Evolutionary conservation across 352 stramenopile species (phyloP), one percentile per base, ranked within the genome.

Genomic region (Phytopythium ostracodes): DNA sequence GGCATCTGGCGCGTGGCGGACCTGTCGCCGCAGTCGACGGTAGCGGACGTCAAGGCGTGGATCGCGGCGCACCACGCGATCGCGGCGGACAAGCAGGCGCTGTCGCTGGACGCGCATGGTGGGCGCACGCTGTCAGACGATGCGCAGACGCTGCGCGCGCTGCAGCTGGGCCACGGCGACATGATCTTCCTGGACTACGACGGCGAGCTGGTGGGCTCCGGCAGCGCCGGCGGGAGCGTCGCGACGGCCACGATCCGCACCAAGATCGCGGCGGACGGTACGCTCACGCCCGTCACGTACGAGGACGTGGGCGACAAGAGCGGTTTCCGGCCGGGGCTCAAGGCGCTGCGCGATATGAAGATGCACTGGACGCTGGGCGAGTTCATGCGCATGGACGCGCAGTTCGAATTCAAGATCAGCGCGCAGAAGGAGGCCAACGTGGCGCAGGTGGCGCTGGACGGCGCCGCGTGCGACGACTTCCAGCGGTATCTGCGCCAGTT

Each of bases 281-380:
- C 81, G 47, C 75, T 96, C 55, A 90, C 82, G 35, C 85, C 86
- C 35, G 84, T 92, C 50, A 77, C 74, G 51, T 91, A 92, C 67
- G 74, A 91, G 63, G 83, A 91, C 56, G 81, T 72, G 59, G 75
- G 81, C 31, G 79, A 77, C 66, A 86, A 89, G 73, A 96, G 79
- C 64, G 91, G 73, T 43, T 99, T 99, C 75, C 87, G 97, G 24
- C 96, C 96, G 14, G 97, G 97, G 9, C 89, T 98, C 77, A 91
- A 98, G 71, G 76, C 96, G 35, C 74, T 99, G 51, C 81, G 96
- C 2, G 94, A 98, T 71, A 99, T 99, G 87, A 99, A 99, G 79
- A 99, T 99, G 96, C 80, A 98, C 65, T 99, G 97, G 97, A 99
- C 96, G 38, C 73, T 99, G 12, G 83, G 84, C 52, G 96, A 99